Conservation (phyloP, 2,329 filamentous ascomycete genomes). For the Colletotrichum sidae region DNA sequence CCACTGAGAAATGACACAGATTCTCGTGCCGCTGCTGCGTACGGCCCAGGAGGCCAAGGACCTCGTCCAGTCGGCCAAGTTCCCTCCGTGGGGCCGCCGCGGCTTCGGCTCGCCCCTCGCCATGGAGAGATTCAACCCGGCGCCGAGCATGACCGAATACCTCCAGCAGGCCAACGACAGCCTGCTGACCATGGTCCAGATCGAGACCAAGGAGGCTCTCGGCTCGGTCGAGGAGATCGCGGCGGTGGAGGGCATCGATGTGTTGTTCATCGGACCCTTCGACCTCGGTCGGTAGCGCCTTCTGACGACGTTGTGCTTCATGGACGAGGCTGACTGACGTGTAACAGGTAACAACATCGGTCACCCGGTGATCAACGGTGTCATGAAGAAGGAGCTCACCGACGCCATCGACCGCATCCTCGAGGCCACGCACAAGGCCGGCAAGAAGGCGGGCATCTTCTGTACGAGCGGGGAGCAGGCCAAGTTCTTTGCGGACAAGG, state of each 20-base stretch:
- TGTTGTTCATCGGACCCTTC: constrained; percentile 75
- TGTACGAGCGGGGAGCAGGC: constrained; percentile 68
- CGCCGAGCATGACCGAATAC: constrained; percentile 65
- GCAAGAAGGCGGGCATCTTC: constrained; percentile 75
- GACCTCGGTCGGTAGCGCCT: constrained; percentile 61
- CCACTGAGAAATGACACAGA: constrained; percentile 43
- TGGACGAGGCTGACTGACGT: constrained; percentile 17
- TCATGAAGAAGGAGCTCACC: constrained; percentile 68
- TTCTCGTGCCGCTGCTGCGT: constrained; percentile 65
- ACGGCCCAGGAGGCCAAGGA: constrained; percentile 63
- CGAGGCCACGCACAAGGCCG: constrained; percentile 67
- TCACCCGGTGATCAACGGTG: constrained; percentile 69
- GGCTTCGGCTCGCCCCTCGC: constrained; percentile 69
- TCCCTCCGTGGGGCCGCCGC: constrained; percentile 64
- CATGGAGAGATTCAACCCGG: constrained; percentile 60
- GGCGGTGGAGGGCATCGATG: constrained; percentile 68
- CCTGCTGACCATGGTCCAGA: constrained; percentile 74
- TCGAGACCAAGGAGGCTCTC: constrained; percentile 73
- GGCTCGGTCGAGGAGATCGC: constrained; percentile 72
- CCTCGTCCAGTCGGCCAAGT: constrained; percentile 65
- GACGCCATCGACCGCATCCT: constrained; percentile 69
- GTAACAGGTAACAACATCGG: constrained; percentile 67
- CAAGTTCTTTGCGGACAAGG: constrained; percentile 63
- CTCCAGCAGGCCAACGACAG: constrained; percentile 67
- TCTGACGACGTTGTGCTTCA: too few species aligned